Evolutionary conservation across 78 protist species (phyloP), one percentile per base, ranked within the genome.

Genomic region (Tieghemostelium lacteum): DNA sequence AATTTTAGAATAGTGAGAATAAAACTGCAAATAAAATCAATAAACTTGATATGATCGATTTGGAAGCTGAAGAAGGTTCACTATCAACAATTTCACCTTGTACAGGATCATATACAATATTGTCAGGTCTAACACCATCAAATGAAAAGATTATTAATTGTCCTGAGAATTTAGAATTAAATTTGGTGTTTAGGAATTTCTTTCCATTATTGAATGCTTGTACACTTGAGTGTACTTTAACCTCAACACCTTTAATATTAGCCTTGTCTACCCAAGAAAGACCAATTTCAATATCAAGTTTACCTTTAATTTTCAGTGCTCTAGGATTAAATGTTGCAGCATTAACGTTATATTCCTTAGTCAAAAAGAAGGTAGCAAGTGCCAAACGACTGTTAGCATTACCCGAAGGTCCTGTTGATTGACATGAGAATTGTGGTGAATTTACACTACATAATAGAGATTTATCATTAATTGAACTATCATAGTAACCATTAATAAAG

Each of bases 51-150:
- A n/a, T n/a, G n/a, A n/a, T n/a, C n/a, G n/a, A n/a, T n/a, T n/a
- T n/a, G n/a, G n/a, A n/a, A n/a, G n/a, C n/a, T n/a, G n/a, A n/a
- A n/a, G n/a, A n/a, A n/a, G n/a, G n/a, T n/a, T n/a, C n/a, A n/a
- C n/a, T n/a, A n/a, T n/a, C n/a, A n/a, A n/a, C n/a, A n/a, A n/a
- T n/a, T n/a, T n/a, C n/a, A n/a, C n/a, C n/a, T n/a, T n/a, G n/a
- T n/a, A n/a, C n/a, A 36, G 88, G 88, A 67, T 80, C 88, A 75
- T 76, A 80, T 4, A 80, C 12, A 20, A 80, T 19, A 16, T 36
- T 22, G 29, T 65, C 3, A 20, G 88, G 88, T 50, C 88, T 24
- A 20, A 80, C 70, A 8, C 26, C 57, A 55, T 80, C 88, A 28
- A 80, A 80, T 16, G 73, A 57, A 3, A 67, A 76, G 12, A 80